Evolutionary conservation across 805 yeast genomes (phyloP), one percentile per base, ranked within the genome.

Genomic region (Metschnikowia arizonensis): DNA sequence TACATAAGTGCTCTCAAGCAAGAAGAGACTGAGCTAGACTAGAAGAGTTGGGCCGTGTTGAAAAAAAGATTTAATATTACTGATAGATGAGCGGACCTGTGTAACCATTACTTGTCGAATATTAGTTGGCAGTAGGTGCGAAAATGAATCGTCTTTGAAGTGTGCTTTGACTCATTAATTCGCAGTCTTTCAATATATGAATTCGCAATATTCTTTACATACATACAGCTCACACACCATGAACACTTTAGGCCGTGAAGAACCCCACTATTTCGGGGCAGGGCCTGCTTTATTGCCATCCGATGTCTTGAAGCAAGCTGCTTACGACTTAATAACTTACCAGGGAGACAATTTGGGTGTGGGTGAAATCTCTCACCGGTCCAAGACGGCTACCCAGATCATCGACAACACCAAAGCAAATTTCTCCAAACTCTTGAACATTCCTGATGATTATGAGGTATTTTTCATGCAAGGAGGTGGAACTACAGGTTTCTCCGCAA

Each of bases 381-480:
- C 97, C 4, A 75, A 78, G 46, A 85, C 86, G 25, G 99, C 97
- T 23, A 74, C 76, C 23, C 72, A 76, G 46, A 83, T 93, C 46
- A 83, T 93, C 50, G 83, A 88, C 51, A 78, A 78, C 52, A 81
- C 98, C 34, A 88, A 87, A 66, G 69, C 66, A 33, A 78, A 83
- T 58, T 69, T 93, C 59, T 71, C 59, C 32, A 68, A 85, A 59
- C 69, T 93, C 45, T 67, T 89, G 62, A 60, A 73, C 47, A 80
- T 93, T 41, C 98, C 98, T 26, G 95, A 87, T 49, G 84, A 95
- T 26, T 95, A 93, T 63, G 97, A 89, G 64, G 91, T 91, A 1
- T 83, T 93, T 63, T 93, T 91, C 69, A 66, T 91, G 68, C 99
- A 93, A 72, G 98, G 99, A 53, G 99, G 99, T 51, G 99, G 98